Conservation (phyloP, 257 asterid species). For the Cinchona pubescens region DNA sequence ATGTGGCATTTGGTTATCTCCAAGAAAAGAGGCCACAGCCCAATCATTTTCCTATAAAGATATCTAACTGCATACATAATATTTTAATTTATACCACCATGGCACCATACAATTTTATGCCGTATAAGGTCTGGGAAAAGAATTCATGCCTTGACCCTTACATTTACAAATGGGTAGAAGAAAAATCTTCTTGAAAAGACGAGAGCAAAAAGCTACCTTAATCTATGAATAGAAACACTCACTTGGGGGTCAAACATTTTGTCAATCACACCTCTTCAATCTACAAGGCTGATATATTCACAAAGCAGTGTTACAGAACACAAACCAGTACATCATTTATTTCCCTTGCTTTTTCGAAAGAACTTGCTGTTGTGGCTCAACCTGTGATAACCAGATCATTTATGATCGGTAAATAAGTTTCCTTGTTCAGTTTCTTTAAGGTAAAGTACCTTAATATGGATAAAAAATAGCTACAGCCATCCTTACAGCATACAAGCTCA, state of each 20-base stretch:
- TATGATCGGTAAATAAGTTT: not conserved
- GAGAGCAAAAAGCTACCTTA: slow-evolving; percentile 16
- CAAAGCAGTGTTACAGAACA: slow-evolving; percentile 17
- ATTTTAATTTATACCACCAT: slow-evolving; percentile 4
- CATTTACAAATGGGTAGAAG: slow-evolving; percentile 25
- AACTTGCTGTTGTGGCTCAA: slow-evolving; percentile 47
- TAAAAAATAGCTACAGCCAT: not conserved
- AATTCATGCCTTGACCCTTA: slow-evolving; percentile 13
- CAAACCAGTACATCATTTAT: slow-evolving; percentile 24
- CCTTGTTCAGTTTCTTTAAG: not conserved
- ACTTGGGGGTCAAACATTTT: not conserved
- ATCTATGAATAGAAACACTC: not conserved
- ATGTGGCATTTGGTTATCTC: not conserved
- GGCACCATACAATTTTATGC: slow-evolving; percentile 19
- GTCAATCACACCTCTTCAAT: slow-evolving; percentile 2
- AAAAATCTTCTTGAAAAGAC: slow-evolving; percentile 13
- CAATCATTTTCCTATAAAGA: slow-evolving; percentile 1
- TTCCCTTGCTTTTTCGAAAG: slow-evolving; percentile 53
- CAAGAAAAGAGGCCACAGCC: not conserved
- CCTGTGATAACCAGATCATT: slow-evolving; percentile 37
- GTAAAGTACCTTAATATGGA: not conserved
- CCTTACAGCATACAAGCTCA: too few relatives aligned
- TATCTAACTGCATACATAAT: not conserved
- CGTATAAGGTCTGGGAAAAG: slow-evolving; percentile 5
- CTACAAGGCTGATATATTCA: slow-evolving; percentile 18